Conservation (phyloP, 352 stramenopile genomes). For the Phytopythium vexans region DNA sequence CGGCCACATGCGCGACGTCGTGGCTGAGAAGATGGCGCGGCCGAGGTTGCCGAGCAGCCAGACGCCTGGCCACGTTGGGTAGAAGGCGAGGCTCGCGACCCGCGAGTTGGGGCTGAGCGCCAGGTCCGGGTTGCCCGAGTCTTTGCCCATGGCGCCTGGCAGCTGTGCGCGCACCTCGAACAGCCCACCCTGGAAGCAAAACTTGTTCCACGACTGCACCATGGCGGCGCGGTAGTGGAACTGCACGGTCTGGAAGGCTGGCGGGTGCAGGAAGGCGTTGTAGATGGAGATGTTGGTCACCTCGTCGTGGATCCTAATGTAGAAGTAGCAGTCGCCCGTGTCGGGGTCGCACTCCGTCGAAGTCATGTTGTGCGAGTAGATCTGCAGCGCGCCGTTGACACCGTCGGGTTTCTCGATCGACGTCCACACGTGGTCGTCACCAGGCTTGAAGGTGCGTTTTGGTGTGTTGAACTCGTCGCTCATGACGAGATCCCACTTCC, state of each 20-base stretch:
- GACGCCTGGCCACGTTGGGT: constrained; percentile 19
- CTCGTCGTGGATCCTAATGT: constrained; percentile 29
- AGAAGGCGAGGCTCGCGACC: constrained; percentile 62
- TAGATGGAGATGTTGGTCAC: constrained; percentile 16
- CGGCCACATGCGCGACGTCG: constrained; percentile 91
- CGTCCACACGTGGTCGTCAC: constrained; percentile 85
- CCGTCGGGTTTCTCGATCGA: constrained; percentile 89
- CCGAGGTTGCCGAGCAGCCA: constrained; percentile 91
- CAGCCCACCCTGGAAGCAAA: constrained; percentile 91
- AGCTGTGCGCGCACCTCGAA: constrained; percentile 86
- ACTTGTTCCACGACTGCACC: constrained; percentile 92
- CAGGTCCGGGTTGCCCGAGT: constrained; percentile 39
- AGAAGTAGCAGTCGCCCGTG: constrained; percentile 26
- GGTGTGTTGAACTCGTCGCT: constrained; percentile 87
- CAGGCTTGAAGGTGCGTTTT: constrained; percentile 74
- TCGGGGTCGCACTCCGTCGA: constrained; percentile 26
- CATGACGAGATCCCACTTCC: constrained; percentile 56
- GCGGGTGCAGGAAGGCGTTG: constrained; percentile 23
- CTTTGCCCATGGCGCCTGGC: constrained; percentile 63
- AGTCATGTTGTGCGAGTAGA: constrained; percentile 80
- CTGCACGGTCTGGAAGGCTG: constrained; percentile 12
- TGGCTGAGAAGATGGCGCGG: constrained; percentile 87
- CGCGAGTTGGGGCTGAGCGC: constrained; percentile 13
- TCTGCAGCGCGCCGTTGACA: constrained; percentile 77
- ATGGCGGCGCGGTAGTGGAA: constrained; percentile 62